A percentile compares a stretch with the other conserved stretches of the same genome.
phyloP scores from a whole-genome alignment of 768 basidiomycete species.

The Coprinopsis cinerea region DNA sequence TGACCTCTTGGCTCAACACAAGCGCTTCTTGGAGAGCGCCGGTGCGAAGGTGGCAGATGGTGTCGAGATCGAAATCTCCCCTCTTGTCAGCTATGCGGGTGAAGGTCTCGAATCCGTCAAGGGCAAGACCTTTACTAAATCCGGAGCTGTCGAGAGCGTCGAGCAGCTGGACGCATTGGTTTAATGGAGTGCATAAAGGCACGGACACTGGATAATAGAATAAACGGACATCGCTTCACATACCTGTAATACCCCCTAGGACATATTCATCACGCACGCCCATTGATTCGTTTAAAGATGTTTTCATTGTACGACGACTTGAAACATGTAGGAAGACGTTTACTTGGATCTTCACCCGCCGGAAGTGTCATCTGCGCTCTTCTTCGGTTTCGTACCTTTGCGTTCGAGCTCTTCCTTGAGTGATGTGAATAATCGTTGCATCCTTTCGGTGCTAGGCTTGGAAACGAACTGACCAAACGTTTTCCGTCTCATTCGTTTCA shows the following conservation, averaged over 20 bases:
- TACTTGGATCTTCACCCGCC: constrained; percentile 20
- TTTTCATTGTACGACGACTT: neutral
- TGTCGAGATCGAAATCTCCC: constrained; percentile 87
- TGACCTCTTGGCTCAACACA: constrained; percentile 86
- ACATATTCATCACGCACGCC: neutral
- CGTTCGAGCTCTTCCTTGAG: constrained; percentile 81
- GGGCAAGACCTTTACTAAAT: constrained; percentile 73
- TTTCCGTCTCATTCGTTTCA: constrained; percentile 9
- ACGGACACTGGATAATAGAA: constrained; percentile 2
- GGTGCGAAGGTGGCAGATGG: constrained; percentile 70
- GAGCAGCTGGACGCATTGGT: constrained; percentile 70
- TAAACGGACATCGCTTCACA: neutral
- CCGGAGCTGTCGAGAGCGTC: constrained; percentile 57
- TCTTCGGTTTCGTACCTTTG: constrained; percentile 46
- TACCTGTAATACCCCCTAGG: neutral
- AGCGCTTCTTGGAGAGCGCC: constrained; percentile 70
- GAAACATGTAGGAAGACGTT: neutral
- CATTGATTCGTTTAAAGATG: neutral
- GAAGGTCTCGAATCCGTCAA: constrained; percentile 80
- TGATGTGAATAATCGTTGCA: constrained; percentile 73
- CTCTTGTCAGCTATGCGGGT: constrained; percentile 84
- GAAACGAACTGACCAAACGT: constrained; percentile 14
- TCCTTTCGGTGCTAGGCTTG: constrained; percentile 80
- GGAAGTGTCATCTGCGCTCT: constrained; percentile 34
- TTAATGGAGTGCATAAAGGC: constrained; percentile 25